Conservation (phyloP, 768 basidiomycete species). For the Tricholoma furcatifolium region DNA sequence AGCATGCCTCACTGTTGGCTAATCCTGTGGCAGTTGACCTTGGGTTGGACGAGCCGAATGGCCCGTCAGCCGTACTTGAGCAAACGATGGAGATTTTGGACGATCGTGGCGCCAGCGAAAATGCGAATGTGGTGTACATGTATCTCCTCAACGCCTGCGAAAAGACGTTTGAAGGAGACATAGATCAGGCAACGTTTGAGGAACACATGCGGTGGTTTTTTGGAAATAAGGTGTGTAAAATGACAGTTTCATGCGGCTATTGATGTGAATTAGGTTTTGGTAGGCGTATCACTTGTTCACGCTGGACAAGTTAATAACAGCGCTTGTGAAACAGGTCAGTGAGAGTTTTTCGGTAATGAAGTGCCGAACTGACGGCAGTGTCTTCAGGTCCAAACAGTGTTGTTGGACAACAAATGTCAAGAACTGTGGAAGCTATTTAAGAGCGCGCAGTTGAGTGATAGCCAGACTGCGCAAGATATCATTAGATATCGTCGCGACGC, state of each 20-base stretch:
- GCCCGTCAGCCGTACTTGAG: conserved; percentile 63
- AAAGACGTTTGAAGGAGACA: conserved; percentile 89
- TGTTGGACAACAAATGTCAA: conserved; percentile 82
- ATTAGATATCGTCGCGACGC: conserved; percentile 80
- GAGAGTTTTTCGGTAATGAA: neutral
- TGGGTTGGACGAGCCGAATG: conserved; percentile 83
- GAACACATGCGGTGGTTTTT: conserved; percentile 96
- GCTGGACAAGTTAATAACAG: conserved; percentile 86
- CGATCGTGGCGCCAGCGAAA: conserved; percentile 42
- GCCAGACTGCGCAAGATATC: conserved; percentile 59
- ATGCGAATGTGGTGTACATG: conserved; percentile 75
- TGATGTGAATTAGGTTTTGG: conserved; percentile 17
- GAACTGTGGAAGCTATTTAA: conserved; percentile 81
- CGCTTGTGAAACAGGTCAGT: conserved; percentile 86
- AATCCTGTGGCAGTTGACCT: conserved; percentile 84
- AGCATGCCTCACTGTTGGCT: conserved; percentile 62
- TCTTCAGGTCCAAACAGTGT: conserved; percentile 77
- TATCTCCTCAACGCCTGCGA: conserved; percentile 90
- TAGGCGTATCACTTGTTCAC: conserved; percentile 93
- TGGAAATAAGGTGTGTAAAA: conserved; percentile 69
- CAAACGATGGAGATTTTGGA: conserved; percentile 66
- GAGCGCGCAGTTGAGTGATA: conserved; percentile 53
- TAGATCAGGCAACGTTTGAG: conserved; percentile 91
- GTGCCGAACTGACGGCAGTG: neutral
- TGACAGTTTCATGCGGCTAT: conserved; percentile 6